These are phyloP conservation scores for Periconia digitata DNA, from an alignment of 2,329 filamentous ascomycete species.

Conservation along the genomic window DNA sequence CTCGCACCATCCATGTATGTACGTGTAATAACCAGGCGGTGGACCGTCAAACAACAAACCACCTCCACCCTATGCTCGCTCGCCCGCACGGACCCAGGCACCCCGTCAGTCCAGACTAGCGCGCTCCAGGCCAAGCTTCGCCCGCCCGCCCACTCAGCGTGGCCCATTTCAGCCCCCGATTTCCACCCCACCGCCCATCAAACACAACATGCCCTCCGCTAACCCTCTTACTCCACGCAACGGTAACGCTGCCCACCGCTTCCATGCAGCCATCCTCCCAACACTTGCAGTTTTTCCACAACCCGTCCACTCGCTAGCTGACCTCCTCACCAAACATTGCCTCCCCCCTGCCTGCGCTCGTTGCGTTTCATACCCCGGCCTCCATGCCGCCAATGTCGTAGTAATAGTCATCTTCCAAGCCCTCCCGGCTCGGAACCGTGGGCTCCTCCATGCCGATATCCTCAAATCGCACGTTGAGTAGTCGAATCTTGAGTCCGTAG, in stretches of 20 bases:
- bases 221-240: too few relatives aligned
- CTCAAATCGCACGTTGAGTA: conserved; percentile 89
- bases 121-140: background rate
- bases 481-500: conserved; percentile 87
- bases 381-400: conserved; percentile 63
- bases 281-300: background rate
- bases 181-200: background rate
- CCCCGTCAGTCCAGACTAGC: too few relatives aligned
- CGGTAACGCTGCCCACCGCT: background rate
- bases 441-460: conserved; percentile 71
- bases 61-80: too few relatives aligned
- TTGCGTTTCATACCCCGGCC: conserved; percentile 25
- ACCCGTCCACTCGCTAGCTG: background rate
- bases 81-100: background rate
- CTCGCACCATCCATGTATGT: too few relatives aligned
- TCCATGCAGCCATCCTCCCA: background rate
- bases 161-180: background rate
- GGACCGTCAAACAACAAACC: too few relatives aligned
- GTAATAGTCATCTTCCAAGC: conserved; percentile 89
- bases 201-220: too few relatives aligned
- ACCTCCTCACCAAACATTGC: background rate
- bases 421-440: conserved; percentile 77
- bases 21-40: too few relatives aligned
- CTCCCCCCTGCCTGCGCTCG: too few relatives aligned
- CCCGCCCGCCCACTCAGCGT: too few relatives aligned